These are phyloP conservation scores for Zhuliangozyma blackwelliae DNA, from an alignment of 1,139 yeast genomes.

Conservation along the genomic window DNA sequence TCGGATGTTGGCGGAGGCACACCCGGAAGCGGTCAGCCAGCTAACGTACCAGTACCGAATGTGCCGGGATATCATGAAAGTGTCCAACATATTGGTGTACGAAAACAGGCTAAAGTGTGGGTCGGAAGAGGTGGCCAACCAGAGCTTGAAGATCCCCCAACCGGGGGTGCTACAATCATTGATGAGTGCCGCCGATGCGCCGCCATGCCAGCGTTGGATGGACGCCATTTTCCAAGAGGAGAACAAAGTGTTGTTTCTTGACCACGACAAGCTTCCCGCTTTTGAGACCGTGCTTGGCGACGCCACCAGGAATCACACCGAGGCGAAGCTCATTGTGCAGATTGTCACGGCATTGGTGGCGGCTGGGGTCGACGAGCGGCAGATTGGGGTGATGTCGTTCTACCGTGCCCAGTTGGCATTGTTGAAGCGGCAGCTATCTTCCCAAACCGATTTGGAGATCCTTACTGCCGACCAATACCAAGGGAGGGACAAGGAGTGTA, in stretches of 20 bases:
- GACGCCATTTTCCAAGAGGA: slow-evolving; percentile 24
- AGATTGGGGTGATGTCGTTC: slow-evolving; percentile 84
- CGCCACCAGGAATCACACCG: slow-evolving; percentile 66
- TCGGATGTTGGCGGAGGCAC: slow-evolving; percentile 61
- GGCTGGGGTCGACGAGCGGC: slow-evolving; percentile 56
- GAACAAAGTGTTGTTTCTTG: slow-evolving; percentile 66
- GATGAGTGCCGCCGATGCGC: slow-evolving; percentile 4
- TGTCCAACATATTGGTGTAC: slow-evolving; percentile 78
- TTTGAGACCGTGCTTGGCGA: slow-evolving; percentile 58
- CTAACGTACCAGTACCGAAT: slow-evolving; percentile 84
- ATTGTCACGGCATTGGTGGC: slow-evolving; percentile 54
- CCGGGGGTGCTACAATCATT: slow-evolving; percentile 15
- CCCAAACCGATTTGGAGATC: slow-evolving; percentile 55
- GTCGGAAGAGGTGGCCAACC: slow-evolving; percentile 54
- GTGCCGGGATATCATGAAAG: slow-evolving; percentile 83
- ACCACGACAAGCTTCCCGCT: slow-evolving; percentile 69
- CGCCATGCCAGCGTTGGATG: slow-evolving; percentile 27
- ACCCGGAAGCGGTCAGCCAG: slow-evolving; percentile 70
- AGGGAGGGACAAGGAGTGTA: slow-evolving; percentile 91
- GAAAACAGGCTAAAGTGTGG: slow-evolving; percentile 78
- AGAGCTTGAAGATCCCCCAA: slow-evolving; percentile 45
- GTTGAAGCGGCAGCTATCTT: slow-evolving; percentile 41
- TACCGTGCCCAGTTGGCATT: slow-evolving; percentile 76
- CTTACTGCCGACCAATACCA: slow-evolving; percentile 95
- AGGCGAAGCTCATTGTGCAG: slow-evolving; percentile 61